A percentile compares a stretch with the other conserved stretches of the same genome.
Conservation (phyloP, 73 alveolate species). For the Tetrahymena thermophila region DNA sequence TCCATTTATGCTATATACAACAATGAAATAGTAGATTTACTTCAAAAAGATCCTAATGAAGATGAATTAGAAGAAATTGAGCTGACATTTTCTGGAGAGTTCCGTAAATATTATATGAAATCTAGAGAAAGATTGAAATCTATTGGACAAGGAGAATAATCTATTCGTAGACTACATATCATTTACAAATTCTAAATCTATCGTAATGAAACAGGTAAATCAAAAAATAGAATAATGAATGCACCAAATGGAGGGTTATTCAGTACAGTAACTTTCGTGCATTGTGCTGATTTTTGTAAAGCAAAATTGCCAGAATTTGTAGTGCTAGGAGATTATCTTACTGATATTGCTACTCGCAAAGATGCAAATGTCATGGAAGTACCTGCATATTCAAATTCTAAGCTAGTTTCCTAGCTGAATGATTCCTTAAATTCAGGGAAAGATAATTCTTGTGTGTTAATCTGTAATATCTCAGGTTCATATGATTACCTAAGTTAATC, state of each 20-base stretch:
- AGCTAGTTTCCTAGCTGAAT: neutral
- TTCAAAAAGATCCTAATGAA: neutral
- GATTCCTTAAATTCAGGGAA: neutral
- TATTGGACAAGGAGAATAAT: neutral
- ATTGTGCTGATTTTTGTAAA: neutral
- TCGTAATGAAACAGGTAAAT: neutral
- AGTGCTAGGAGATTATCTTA: neutral
- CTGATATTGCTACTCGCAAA: neutral
- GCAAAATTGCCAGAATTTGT: neutral
- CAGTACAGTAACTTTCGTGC: neutral
- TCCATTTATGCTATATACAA: neutral
- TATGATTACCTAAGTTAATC: neutral
- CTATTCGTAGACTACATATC: neutral
- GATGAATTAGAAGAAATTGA: neutral
- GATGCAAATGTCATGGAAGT: neutral
- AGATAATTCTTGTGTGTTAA: neutral
- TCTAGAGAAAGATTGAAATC: neutral
- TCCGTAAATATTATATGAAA: neutral
- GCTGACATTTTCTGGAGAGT: neutral
- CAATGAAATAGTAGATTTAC: neutral
- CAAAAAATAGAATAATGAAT: neutral
- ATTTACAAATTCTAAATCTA: neutral
- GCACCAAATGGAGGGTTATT: neutral
- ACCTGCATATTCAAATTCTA: neutral
- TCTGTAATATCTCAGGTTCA: neutral